Percentiles rank a stretch among this genome's conserved stretches.
Evolutionary conservation across 2,329 filamentous ascomycete genomes (phyloP).

Genomic region (Plectosphaerella plurivora): DNA sequence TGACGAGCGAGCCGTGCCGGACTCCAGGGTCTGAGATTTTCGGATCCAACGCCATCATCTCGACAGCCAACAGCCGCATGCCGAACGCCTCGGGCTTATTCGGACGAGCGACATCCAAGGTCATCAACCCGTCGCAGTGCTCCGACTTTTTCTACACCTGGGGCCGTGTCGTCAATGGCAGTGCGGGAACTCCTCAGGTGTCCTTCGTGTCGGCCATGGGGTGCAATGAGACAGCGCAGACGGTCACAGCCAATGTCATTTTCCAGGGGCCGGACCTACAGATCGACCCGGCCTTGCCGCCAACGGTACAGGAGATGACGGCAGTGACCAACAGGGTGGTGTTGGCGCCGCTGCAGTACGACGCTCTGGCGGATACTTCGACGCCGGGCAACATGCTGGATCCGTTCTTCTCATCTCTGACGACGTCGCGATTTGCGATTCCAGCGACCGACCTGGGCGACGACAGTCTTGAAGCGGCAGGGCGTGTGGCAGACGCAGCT

Average conservation of each 20-base stretch:
- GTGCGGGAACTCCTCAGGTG: constrained; percentile 19
- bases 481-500: constrained; percentile 24
- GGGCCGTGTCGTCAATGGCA: constrained; percentile 21
- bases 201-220: constrained; percentile 24
- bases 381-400: constrained; percentile 21
- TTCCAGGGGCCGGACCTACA: constrained; percentile 17
- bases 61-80: constrained; percentile 3
- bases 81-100: constrained; percentile 9
- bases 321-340: constrained; percentile 13
- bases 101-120: constrained; percentile 12
- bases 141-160: constrained; percentile 29
- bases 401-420: constrained; percentile 28
- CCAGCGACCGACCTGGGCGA: constrained; percentile 18
- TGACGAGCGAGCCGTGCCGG: constrained; percentile 14
- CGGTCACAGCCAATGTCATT: constrained; percentile 16
- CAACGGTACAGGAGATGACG: constrained; percentile 18
- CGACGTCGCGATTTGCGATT: constrained; percentile 26
- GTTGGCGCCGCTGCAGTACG: constrained; percentile 22
- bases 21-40: constrained; percentile 5
- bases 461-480: constrained; percentile 9
- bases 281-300: constrained; percentile 22
- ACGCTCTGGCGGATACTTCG: constrained; percentile 18
- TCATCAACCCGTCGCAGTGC: constrained; percentile 17
- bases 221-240: constrained; percentile 32
- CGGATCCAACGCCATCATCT: constrained; percentile 13